Percentiles rank a stretch among this genome's conserved stretches.
phyloP scores from a whole-genome alignment of 139 green algal species.

The Tetradesmus obliquus region DNA sequence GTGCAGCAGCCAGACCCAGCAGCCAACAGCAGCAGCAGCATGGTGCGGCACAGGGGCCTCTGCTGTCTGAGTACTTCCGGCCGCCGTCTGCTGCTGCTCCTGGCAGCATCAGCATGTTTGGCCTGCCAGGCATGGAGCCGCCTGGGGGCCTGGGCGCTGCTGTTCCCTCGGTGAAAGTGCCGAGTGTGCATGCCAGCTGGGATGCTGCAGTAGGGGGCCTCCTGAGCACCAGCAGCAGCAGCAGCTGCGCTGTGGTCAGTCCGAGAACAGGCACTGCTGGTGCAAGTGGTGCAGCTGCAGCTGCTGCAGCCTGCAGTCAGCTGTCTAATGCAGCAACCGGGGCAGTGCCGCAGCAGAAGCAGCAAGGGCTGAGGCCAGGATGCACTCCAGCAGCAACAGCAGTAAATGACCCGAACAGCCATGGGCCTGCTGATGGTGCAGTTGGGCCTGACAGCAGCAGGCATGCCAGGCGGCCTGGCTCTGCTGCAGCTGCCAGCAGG shows the following conservation, averaged over 20 bases:
- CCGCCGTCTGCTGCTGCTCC: constrained; percentile 38
- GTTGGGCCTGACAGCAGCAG: not conserved
- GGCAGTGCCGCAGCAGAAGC: not conserved
- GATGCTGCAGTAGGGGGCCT: constrained; percentile 11
- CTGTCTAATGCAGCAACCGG: not conserved
- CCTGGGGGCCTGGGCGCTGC: not conserved
- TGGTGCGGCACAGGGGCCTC: not conserved
- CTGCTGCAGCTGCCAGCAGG: not conserved
- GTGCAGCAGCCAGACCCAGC: not conserved
- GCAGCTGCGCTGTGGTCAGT: not conserved
- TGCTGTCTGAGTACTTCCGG: constrained; percentile 47
- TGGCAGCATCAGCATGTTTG: constrained; percentile 18
- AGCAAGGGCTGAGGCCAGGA: not conserved
- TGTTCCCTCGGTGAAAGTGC: not conserved
- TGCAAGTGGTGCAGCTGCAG: not conserved
- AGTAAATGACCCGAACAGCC: not conserved
- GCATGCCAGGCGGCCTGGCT: not conserved
- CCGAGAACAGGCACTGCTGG: not conserved
- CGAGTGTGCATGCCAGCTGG: constrained; percentile 28
- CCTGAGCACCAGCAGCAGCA: not conserved
- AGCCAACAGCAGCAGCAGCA: constrained; percentile 15
- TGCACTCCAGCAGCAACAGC: not conserved
- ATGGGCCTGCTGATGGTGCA: not conserved
- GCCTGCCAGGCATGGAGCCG: constrained; percentile 33
- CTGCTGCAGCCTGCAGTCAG: not conserved